Percentiles rank a stretch among this genome's conserved stretches.
These are phyloP conservation scores for Hymenoscyphus occultus DNA, from an alignment of 2,329 filamentous ascomycete genomes.

Conservation along the genomic window DNA sequence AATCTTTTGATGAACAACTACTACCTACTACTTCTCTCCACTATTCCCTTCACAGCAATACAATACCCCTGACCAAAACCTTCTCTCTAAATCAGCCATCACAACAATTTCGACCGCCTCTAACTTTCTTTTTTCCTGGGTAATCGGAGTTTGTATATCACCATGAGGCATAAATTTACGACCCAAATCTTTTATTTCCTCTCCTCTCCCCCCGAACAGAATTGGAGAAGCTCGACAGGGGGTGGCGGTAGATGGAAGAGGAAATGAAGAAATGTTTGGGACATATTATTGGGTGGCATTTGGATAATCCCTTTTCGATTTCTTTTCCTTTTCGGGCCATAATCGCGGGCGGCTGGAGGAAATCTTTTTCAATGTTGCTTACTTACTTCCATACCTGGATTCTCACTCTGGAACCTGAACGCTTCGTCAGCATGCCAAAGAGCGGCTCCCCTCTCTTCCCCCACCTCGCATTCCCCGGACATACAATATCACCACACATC, in stretches of 20 bases:
- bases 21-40: not conserved
- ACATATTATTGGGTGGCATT: not conserved
- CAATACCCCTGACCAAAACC: slow-evolving; percentile 1
- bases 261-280: not conserved
- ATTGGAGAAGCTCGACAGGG: not conserved
- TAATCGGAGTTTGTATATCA: slow-evolving; percentile 1
- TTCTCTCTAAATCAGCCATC: not conserved
- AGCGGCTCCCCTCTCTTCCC: not conserved
- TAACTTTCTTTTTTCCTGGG: not conserved
- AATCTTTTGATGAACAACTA: not conserved
- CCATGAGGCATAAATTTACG: not conserved
- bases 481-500: not conserved
- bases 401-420: not conserved
- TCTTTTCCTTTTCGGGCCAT: not conserved
- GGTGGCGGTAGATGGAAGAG: not conserved
- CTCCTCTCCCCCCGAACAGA: not conserved
- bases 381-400: not conserved
- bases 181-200: not conserved
- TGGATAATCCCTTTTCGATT: not conserved
- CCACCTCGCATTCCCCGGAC: not conserved
- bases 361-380: not conserved
- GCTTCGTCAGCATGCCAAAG: not conserved
- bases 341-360: not conserved
- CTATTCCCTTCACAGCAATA: not conserved
- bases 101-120: not conserved